A percentile compares a stretch with the other conserved stretches of the same genome.
These are phyloP conservation scores for Calocybe gangraenosa DNA, from an alignment of 768 basidiomycete genomes.

Conservation along the genomic window DNA sequence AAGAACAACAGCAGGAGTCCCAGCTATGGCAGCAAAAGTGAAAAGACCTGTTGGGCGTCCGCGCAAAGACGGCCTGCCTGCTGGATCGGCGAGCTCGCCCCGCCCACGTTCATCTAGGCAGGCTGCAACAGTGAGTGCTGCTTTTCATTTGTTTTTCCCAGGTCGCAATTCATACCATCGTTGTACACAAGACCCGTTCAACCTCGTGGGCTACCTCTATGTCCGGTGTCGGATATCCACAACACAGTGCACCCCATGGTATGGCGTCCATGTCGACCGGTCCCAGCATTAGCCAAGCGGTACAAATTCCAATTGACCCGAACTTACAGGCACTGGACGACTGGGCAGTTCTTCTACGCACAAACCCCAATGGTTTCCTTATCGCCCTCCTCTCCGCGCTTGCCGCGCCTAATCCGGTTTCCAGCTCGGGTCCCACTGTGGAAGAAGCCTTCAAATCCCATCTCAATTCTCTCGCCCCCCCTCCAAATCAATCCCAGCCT, in stretches of 20 bases:
- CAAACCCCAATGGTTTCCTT: constrained; percentile 55
- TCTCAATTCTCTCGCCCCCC: constrained; percentile 58
- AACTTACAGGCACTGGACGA: constrained; percentile 48
- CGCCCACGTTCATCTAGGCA: constrained; percentile 21
- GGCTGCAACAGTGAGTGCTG: constrained; percentile 1
- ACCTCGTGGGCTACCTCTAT: constrained; percentile 1
- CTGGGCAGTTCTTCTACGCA: constrained; percentile 58
- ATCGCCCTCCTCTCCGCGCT: constrained; percentile 53
- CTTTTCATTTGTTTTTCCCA: not conserved
- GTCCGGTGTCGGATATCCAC: constrained; percentile 10
- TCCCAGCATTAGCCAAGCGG: not conserved
- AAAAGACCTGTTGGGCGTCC: constrained; percentile 81
- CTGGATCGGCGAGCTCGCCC: constrained; percentile 59
- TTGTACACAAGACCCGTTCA: not conserved
- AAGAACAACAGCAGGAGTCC: constrained; percentile 27
- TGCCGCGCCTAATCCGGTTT: constrained; percentile 58
- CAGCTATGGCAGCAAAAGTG: constrained; percentile 42
- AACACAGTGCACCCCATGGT: not conserved
- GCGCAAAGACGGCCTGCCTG: constrained; percentile 76
- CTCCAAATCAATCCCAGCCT: constrained; percentile 39
- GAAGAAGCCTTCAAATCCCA: constrained; percentile 81
- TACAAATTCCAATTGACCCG: constrained; percentile 41
- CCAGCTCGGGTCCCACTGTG: constrained; percentile 56
- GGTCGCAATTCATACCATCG: not conserved
- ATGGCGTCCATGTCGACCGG: constrained; percentile 1